Conservation (phyloP, 1,139 yeast species). For the Pichia cactophila region DNA sequence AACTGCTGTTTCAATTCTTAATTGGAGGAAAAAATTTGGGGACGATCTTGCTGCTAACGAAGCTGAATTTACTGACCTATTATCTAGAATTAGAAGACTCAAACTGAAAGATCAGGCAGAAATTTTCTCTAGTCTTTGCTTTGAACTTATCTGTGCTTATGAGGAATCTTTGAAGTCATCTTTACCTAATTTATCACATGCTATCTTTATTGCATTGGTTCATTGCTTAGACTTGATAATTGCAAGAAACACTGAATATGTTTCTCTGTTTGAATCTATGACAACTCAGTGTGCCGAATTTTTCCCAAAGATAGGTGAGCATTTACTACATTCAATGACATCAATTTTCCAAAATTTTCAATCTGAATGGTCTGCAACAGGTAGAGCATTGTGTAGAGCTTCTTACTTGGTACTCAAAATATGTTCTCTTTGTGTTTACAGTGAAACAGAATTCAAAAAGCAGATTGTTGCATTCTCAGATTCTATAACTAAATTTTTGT, state of each 20-base stretch:
- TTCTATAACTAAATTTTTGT: slow-evolving; percentile 41
- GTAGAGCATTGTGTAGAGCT: slow-evolving; percentile 58
- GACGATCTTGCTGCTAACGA: slow-evolving; percentile 20
- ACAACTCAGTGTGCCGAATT: slow-evolving; percentile 17
- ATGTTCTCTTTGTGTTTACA: slow-evolving; percentile 28
- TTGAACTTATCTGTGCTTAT: slow-evolving; percentile 32
- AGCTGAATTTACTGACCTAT: slow-evolving; percentile 27
- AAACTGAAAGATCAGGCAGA: slow-evolving; percentile 39
- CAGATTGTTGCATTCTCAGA: slow-evolving; percentile 32
- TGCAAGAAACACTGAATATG: slow-evolving; percentile 60
- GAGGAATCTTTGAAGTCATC: slow-evolving; percentile 17
- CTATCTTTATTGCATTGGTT: slow-evolving; percentile 47
- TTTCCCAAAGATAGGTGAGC: slow-evolving; percentile 46
- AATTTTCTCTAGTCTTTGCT: slow-evolving; percentile 47
- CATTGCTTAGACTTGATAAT: slow-evolving; percentile 57
- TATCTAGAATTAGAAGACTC: slow-evolving; percentile 40
- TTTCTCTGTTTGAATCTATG: slow-evolving; percentile 47
- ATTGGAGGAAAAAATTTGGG: slow-evolving; percentile 44
- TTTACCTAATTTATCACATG: slow-evolving; percentile 22
- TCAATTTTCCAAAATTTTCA: slow-evolving; percentile 43
- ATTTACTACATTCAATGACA: slow-evolving; percentile 40
- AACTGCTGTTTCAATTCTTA: slow-evolving; percentile 50
- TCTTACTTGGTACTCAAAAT: slow-evolving; percentile 43
- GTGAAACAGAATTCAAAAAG: slow-evolving; percentile 29
- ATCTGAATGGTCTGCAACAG: slow-evolving; percentile 52